A percentile compares a stretch with the other conserved stretches of the same genome.
Evolutionary conservation across 306 rosid genomes (phyloP).

Genomic region (Ochetophila trinervis): DNA sequence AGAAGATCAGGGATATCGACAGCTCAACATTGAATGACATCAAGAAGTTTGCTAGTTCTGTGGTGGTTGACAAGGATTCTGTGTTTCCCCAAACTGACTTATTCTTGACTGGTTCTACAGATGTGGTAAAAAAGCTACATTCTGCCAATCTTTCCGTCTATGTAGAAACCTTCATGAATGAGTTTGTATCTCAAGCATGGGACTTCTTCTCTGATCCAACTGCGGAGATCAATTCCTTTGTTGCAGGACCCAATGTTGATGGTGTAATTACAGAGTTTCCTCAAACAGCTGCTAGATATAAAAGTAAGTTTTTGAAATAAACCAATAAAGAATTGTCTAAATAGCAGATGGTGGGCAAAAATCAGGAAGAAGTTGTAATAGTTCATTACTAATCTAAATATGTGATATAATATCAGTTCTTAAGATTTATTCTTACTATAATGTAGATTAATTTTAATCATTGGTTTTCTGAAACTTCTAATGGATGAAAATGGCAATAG

Average conservation of each 20-base stretch:
- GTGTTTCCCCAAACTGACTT: conserved; percentile 24
- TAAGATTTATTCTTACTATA: too few relatives aligned
- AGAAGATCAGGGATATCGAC: conserved; percentile 41
- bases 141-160: conserved; percentile 57
- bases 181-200: conserved; percentile 89
- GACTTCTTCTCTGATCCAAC: conserved; percentile 91
- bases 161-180: conserved; percentile 79
- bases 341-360: too few relatives aligned
- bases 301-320: conserved; percentile 51
- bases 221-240: conserved; percentile 69
- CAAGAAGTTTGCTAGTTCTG: conserved; percentile 61
- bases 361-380: too few relatives aligned
- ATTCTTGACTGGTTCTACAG: conserved; percentile 37
- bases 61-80: conserved; percentile 59
- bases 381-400: too few relatives aligned
- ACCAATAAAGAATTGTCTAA: too few relatives aligned
- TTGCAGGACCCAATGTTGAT: conserved; percentile 31
- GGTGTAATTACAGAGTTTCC: conserved; percentile 89
- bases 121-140: conserved; percentile 38
- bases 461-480: too few relatives aligned
- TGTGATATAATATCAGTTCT: too few relatives aligned
- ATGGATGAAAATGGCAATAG: too few relatives aligned
- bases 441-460: too few relatives aligned
- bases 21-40: conserved; percentile 52
- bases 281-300: conserved; percentile 72